Percentiles rank a stretch among this genome's conserved stretches.
These are phyloP conservation scores for Malassezia globosa DNA, from an alignment of 1,284 basidiomycete species.

Conservation along the genomic window DNA sequence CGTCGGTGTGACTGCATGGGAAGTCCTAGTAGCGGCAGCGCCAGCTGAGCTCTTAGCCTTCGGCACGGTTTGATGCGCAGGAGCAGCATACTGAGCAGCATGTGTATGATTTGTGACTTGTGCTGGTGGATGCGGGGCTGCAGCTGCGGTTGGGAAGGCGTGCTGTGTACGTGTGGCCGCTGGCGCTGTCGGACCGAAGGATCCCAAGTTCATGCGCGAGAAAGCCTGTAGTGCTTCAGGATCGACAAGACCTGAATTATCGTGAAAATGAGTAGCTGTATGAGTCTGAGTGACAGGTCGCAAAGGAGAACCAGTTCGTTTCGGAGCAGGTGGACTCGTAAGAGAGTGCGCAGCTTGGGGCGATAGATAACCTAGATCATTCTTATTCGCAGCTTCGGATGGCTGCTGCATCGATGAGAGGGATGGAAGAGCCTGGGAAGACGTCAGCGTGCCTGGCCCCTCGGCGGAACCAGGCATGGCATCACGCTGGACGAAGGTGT, in stretches of 20 bases:
- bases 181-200: too few species aligned
- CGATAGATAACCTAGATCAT: constrained; percentile 1
- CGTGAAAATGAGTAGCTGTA: background rate
- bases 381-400: background rate
- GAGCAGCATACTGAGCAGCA: background rate
- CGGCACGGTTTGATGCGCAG: background rate
- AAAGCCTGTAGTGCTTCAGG: constrained; percentile 4
- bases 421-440: too few species aligned
- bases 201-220: too few species aligned
- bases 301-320: constrained; percentile 7
- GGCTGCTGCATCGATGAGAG: background rate
- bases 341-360: background rate
- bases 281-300: constrained; percentile 1
- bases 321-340: background rate
- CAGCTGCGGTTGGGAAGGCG: background rate
- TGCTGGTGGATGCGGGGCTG: too few species aligned
- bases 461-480: too few species aligned
- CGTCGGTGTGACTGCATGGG: background rate
- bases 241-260: constrained; percentile 12
- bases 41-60: background rate
- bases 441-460: too few species aligned
- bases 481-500: too few species aligned
- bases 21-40: background rate
- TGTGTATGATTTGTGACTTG: too few species aligned
- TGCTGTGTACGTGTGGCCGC: too few species aligned